phyloP scores from a whole-genome alignment of 306 rosid genomes.

The Arachis stenosperma region DNA sequence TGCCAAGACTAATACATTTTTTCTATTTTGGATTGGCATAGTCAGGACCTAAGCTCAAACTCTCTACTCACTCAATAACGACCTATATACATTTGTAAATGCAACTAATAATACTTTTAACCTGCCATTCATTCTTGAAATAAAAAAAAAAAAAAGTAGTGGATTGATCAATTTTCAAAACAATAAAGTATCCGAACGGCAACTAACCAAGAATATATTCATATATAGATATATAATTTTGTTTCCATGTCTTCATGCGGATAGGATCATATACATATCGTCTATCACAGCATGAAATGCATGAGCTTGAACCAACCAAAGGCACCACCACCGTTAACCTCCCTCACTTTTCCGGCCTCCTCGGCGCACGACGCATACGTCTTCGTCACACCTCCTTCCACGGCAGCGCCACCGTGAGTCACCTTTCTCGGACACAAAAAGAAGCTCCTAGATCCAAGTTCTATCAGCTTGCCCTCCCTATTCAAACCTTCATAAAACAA shows the following conservation, averaged over 20 bases:
- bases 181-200: background rate
- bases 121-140: background rate
- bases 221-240: background rate
- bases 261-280: background rate
- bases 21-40: background rate
- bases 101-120: background rate
- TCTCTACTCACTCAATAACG: background rate
- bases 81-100: background rate
- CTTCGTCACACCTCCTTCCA: conserved; percentile 37
- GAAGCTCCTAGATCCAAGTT: conserved; percentile 81
- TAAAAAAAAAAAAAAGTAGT: background rate
- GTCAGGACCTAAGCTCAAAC: background rate
- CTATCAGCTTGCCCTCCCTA: conserved; percentile 58
- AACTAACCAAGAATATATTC: background rate
- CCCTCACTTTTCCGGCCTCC: conserved; percentile 47
- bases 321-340: conserved; percentile 30
- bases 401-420: background rate
- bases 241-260: background rate
- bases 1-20: background rate
- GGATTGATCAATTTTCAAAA: background rate
- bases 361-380: conserved; percentile 60
- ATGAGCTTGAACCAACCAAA: conserved; percentile 71
- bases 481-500: conserved; percentile 60
- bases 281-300: conserved; percentile 54
- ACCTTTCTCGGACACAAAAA: conserved; percentile 57